These are phyloP conservation scores for Begonia peltatifolia DNA, from an alignment of 306 rosid species.

Conservation along the genomic window DNA sequence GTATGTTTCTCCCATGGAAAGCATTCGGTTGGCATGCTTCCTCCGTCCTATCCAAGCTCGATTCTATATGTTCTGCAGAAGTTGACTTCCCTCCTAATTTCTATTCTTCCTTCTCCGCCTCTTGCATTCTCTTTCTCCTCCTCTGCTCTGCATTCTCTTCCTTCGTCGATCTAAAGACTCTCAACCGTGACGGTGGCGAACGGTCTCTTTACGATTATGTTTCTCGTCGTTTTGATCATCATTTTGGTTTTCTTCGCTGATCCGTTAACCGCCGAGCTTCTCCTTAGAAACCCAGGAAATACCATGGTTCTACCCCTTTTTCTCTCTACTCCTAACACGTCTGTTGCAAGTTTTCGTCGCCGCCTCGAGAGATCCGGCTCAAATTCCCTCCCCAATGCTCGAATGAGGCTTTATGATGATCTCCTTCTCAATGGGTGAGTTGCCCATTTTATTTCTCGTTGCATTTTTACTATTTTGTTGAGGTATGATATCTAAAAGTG, in stretches of 20 bases:
- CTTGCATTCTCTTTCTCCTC: background rate
- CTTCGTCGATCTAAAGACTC: conserved; percentile 1
- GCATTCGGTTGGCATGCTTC: too few relatives aligned
- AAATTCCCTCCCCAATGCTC: conserved; percentile 46
- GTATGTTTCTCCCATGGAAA: too few relatives aligned
- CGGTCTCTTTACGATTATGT: conserved; percentile 12
- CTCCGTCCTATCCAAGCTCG: too few relatives aligned
- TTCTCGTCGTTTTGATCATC: conserved; percentile 8
- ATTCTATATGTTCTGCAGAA: background rate
- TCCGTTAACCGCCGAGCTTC: conserved; percentile 16
- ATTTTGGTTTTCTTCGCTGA: conserved; percentile 15
- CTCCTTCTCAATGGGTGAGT: conserved; percentile 78
- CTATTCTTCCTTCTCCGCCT: background rate
- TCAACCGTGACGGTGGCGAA: conserved; percentile 20
- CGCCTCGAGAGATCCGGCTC: conserved; percentile 54
- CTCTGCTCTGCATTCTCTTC: background rate
- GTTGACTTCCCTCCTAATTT: background rate
- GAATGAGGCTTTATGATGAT: conserved; percentile 85
- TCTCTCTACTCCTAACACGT: conserved; percentile 30
- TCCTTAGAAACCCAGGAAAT: conserved; percentile 22
- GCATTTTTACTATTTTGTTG: background rate
- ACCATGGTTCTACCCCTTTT: conserved; percentile 69
- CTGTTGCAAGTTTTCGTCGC: conserved; percentile 35
- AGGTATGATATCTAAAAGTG: background rate
- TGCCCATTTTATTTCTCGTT: background rate